Base-by-base conservation (phyloP, 164 flowering plant genomes). In the Macadamia tetraphylla region DNA sequence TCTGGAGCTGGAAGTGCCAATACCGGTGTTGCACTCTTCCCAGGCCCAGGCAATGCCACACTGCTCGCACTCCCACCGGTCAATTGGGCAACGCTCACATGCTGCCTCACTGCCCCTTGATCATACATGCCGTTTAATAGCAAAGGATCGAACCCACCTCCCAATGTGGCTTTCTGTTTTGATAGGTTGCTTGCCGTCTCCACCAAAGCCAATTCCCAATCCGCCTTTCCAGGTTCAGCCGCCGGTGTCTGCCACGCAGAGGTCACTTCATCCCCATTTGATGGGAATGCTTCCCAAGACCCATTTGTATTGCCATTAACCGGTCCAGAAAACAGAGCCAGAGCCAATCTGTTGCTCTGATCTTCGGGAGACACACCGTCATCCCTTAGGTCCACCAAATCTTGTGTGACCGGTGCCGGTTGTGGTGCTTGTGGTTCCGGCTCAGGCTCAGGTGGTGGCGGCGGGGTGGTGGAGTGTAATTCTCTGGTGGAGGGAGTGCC, bases 121-220 rank as follows among this genome's bases (percentile, higher is more conserved):
- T 87, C 89, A 77, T 87, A 89, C 92, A 91, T 87, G 14, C 91
- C 91, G 60, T 83, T 82, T 75, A 91, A 68, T 17, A 91, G 55
- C 77, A 87, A 66, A 1, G 88, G 79, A 67, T 91, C 97, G 30
- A 89, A 78, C 2, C 97, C 90, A 60, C 92, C 97, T 0, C 68
- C 89, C 76, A 86, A 29, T 23, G 81, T 71, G 3, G 89, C 86
- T 71, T 79, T 86, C 81, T 87, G 90, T 69, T 81, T 84, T 1
- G 86, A 75, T 14, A 89, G 71, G 68, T 80, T 80, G 63, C 92
- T 84, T 0, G 92, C 87, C 1, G 93, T 48, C 68, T 88, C 92
- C 44, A 87, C 95, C 77, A 91, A 75, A 11, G 89, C 95, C 63
- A 85, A 59, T 71, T 91, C 95, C 97, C 97, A 91, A 70, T 89